Evolutionary conservation across 2,329 filamentous ascomycete species (phyloP).

Genomic region (Aspergillus novoparasiticus): DNA sequence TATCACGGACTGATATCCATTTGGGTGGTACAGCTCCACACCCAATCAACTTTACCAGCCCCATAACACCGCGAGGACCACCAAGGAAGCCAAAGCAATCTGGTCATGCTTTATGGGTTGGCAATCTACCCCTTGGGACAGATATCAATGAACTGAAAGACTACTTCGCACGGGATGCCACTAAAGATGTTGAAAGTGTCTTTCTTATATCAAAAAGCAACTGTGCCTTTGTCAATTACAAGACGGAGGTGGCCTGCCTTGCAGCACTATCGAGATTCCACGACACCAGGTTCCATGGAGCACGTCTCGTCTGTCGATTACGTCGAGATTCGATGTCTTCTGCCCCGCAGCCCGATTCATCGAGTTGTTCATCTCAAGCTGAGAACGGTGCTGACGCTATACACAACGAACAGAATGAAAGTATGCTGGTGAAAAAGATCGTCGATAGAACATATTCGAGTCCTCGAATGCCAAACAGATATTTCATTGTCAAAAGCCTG

Average conservation of each 20-base stretch:
- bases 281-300: constrained; percentile 84
- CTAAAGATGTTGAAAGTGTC: constrained; percentile 76
- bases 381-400: constrained; percentile 18
- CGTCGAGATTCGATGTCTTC: constrained; percentile 58
- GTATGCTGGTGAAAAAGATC: background rate
- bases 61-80: constrained; percentile 58
- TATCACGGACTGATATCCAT: background rate
- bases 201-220: constrained; percentile 97
- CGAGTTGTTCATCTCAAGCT: constrained; percentile 43
- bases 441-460: constrained; percentile 8
- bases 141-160: constrained; percentile 83
- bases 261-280: constrained; percentile 82
- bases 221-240: constrained; percentile 95
- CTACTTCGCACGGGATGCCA: constrained; percentile 80
- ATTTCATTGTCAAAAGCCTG: constrained; percentile 90
- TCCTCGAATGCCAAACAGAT: constrained; percentile 68
- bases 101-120: constrained; percentile 94
- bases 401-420: background rate
- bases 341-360: constrained; percentile 29
- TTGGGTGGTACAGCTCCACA: constrained; percentile 18
- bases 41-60: constrained; percentile 5
- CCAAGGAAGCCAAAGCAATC: constrained; percentile 68
- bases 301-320: constrained; percentile 81
- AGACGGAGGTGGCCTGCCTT: constrained; percentile 73
- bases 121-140: constrained; percentile 84